Percentiles rank a stretch among this genome's conserved stretches.
Evolutionary conservation across 1,139 yeast species (phyloP).

Genomic region (Saccharomyces pastorianus): DNA sequence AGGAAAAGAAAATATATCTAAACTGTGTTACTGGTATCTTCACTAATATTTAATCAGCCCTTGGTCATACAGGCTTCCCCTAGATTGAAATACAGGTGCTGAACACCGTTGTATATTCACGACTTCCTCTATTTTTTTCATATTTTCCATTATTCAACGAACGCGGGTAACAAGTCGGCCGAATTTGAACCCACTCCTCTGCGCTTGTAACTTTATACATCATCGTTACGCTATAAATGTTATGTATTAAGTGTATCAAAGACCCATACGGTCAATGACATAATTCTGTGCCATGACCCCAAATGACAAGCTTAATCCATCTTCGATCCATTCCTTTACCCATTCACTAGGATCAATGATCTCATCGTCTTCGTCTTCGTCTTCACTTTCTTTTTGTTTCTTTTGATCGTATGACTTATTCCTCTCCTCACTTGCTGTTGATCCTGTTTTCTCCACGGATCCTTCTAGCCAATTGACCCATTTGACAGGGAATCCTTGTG

Average conservation of each 20-base stretch:
- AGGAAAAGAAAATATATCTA: not conserved
- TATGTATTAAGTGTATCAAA: conserved; percentile 9
- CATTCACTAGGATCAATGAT: conserved; percentile 88
- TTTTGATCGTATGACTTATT: conserved; percentile 8
- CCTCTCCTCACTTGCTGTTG: conserved; percentile 5
- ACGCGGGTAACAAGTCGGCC: not conserved
- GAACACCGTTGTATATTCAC: not conserved
- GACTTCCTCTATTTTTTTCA: not conserved
- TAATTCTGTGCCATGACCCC: conserved; percentile 88
- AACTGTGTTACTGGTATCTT: not conserved
- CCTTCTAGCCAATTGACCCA: conserved; percentile 86
- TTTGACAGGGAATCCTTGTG: conserved; percentile 82
- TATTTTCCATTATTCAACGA: not conserved
- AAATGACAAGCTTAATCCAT: conserved; percentile 68
- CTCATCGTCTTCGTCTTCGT: conserved; percentile 31
- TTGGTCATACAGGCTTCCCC: not conserved
- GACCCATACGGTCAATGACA: conserved; percentile 86
- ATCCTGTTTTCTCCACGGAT: conserved; percentile 10
- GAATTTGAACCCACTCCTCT: not conserved
- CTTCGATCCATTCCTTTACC: conserved; percentile 90
- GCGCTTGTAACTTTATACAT: not conserved
- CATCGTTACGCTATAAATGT: not conserved
- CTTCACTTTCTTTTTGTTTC: conserved; percentile 16
- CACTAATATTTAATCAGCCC: not conserved
- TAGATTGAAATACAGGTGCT: not conserved